Conservation (phyloP, 306 rosid genomes). For the Ceratonia siliqua region DNA sequence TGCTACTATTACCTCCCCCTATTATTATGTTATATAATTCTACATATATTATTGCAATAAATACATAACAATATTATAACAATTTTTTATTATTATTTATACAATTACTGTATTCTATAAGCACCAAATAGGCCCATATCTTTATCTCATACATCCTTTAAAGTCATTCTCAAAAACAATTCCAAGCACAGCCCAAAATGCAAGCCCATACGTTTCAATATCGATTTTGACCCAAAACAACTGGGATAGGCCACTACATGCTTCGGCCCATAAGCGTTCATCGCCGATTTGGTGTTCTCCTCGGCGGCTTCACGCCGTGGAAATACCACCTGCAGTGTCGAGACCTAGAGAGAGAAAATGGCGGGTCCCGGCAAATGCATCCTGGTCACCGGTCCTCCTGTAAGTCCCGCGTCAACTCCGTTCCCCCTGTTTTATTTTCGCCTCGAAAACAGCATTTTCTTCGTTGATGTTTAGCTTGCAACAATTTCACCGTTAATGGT, state of each 20-base stretch:
- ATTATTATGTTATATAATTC: too few relatives aligned
- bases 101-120: too few relatives aligned
- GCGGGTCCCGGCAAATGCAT: conserved; percentile 63
- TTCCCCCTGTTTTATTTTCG: neutral
- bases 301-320: neutral
- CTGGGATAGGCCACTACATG: neutral
- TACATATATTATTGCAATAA: too few relatives aligned
- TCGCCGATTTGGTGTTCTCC: neutral
- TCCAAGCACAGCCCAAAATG: neutral
- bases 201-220: neutral
- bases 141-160: too few relatives aligned
- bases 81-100: too few relatives aligned
- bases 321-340: neutral
- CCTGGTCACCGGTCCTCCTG: conserved; percentile 79
- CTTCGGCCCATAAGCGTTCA: neutral
- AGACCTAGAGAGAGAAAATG: conserved; percentile 10
- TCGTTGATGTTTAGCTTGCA: neutral
- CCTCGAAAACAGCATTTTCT: neutral
- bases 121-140: too few relatives aligned
- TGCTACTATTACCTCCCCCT: too few relatives aligned
- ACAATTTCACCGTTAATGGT: neutral
- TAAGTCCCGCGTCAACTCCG: conserved; percentile 27
- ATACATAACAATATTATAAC: too few relatives aligned
- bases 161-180: neutral
- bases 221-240: neutral